These are phyloP conservation scores for Monosporascus sp. DNA, from an alignment of 2,329 filamentous ascomycete genomes.

Conservation along the genomic window DNA sequence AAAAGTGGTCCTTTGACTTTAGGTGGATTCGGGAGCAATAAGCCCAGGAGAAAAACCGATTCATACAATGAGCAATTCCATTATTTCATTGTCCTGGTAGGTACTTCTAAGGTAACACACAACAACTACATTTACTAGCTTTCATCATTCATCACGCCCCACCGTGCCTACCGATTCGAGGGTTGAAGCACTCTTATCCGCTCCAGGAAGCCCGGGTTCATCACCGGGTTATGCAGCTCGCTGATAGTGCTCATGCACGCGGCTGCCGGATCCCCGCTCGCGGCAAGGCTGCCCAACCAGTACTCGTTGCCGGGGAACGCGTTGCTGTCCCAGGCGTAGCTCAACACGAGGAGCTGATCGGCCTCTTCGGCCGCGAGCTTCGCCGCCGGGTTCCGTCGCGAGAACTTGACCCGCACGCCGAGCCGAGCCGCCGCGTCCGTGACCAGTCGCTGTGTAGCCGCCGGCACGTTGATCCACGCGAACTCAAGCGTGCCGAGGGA, in stretches of 20 bases:
- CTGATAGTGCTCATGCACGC: conserved; percentile 29
- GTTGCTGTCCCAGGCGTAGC: conserved; percentile 30
- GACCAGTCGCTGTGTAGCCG: not conserved
- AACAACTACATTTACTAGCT: no score
- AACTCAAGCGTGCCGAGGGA: conserved; percentile 23
- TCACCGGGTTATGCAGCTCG: conserved; percentile 27
- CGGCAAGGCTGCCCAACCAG: conserved; percentile 17
- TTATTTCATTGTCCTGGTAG: no score
- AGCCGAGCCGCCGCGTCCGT: not conserved
- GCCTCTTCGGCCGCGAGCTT: conserved; percentile 12
- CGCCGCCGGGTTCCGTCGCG: conserved; percentile 19
- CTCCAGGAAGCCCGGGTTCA: conserved; percentile 22
- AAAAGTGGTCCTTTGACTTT: no score
- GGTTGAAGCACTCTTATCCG: conserved; percentile 16
- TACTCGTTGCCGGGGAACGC: conserved; percentile 30
- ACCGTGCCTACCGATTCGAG: no score
- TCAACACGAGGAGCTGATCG: conserved; percentile 23
- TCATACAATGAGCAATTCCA: no score
- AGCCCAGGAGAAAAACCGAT: no score
- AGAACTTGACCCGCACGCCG: conserved; percentile 17
- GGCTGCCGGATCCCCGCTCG: conserved; percentile 27
- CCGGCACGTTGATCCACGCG: conserved; percentile 10
- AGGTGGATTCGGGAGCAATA: no score
- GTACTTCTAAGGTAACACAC: no score
- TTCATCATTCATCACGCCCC: no score